Conservation (phyloP, 345 rosid genomes). For the Hypericum androsaemum region DNA sequence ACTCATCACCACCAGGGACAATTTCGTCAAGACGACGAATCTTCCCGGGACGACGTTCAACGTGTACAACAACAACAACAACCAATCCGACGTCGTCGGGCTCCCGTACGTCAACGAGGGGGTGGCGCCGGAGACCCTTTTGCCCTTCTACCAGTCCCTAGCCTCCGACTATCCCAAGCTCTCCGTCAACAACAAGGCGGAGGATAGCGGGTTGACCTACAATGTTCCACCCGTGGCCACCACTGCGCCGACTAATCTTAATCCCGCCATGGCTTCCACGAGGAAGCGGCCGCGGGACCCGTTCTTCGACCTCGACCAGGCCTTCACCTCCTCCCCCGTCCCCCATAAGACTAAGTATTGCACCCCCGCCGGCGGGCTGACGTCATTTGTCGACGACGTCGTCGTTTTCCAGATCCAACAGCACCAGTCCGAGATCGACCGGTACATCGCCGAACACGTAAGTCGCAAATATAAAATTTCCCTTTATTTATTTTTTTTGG, state of each 20-base stretch:
- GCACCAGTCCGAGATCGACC: conserved; percentile 49
- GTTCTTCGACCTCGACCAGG: conserved; percentile 20
- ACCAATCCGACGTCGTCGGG: too few relatives aligned
- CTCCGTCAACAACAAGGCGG: conserved; percentile 33
- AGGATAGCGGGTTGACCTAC: conserved; percentile 48
- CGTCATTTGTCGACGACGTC: conserved; percentile 30
- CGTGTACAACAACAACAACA: too few relatives aligned
- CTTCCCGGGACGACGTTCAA: too few relatives aligned
- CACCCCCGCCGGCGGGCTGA: conserved; percentile 10
- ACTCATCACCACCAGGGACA: conserved; percentile 27
- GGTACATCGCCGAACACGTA: conserved; percentile 43
- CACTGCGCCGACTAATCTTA: too few relatives aligned
- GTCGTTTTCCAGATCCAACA: conserved; percentile 40
- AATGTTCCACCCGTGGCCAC: conserved; percentile 16
- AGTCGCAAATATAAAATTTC: not conserved
- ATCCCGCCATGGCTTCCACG: not conserved
- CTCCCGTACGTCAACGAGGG: conserved; percentile 8
- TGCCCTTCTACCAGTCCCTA: conserved; percentile 27
- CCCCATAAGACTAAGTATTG: conserved; percentile 27
- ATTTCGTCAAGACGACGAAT: too few relatives aligned
- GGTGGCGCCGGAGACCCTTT: conserved; percentile 16
- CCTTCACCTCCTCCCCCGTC: conserved; percentile 3
- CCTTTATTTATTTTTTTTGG: not conserved
- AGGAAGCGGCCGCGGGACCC: conserved; percentile 42
- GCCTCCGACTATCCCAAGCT: conserved; percentile 26